Base-by-base conservation (phyloP, 805 yeast species). In the Zygosaccharomyces lentus region DNA sequence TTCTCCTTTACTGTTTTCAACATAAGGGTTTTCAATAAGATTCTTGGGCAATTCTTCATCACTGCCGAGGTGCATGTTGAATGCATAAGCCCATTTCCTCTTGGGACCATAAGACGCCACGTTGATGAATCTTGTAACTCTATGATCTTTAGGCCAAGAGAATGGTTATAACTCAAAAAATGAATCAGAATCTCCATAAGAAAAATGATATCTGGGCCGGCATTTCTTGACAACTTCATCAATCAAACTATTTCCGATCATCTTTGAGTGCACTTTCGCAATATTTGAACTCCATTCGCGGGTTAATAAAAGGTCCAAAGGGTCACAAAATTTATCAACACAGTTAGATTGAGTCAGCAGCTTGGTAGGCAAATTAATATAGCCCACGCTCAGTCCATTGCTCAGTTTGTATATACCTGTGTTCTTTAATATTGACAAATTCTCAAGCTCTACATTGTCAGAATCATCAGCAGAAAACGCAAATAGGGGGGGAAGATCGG, bases 1-100 rank as follows among this genome's bases (percentile, higher is more conserved):
- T 16, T 23, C 45, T 23, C 43, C 34, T 5, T 8, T 4, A 17
- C 13, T 13, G 9, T 13, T 35, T 1, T 34, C 38, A 7, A 37
- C 23, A 43, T 46, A 71, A 3, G 76, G 74, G 45, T 70, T 71
- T 17, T 49, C 41, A 3, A 63, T 58, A 3, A 62, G 10, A 41
- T 56, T 58, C 2, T 58, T 55, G 0, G 68, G 65, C 3, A 55
- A 16, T 30, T 51, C 56, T 5, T 47, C 59, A 15, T 62, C 68
- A 3, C 43, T 59, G 17, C 64, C 70, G 25, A 62, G 46, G 41
- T 58, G 58, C 24, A 78, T 42, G 30, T 71, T 72, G 51, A 86
- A 86, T 0, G 95, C 96, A 66, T 87, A 87, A 50, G 80, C 82
- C 90, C 91, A 87, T 59, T 75, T 77, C 2, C 68, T 66, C 8